These are phyloP conservation scores for Coprinopsis sp. DNA, from an alignment of 768 basidiomycete genomes.

Conservation along the genomic window DNA sequence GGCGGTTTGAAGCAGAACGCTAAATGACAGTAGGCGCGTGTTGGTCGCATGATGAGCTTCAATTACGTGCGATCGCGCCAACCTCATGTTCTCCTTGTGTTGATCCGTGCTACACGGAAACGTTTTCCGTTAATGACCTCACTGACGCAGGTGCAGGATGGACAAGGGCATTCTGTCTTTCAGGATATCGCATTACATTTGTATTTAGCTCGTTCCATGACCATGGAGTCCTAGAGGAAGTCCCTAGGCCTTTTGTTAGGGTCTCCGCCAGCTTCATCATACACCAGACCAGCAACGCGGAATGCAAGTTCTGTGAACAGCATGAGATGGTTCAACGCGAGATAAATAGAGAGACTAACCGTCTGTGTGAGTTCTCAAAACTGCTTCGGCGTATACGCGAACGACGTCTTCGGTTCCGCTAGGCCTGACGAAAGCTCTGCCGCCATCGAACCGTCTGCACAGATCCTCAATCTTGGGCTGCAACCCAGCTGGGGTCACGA, in stretches of 20 bases:
- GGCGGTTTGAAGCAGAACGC: slow-evolving; percentile 6
- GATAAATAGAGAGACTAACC: slow-evolving; percentile 49
- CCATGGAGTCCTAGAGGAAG: slow-evolving; percentile 55
- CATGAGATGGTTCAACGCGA: slow-evolving; percentile 5
- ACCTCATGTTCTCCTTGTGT: no score
- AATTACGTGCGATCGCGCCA: slow-evolving; percentile 36
- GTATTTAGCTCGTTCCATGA: neutral
- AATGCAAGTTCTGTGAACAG: slow-evolving; percentile 66
- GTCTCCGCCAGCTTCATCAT: slow-evolving; percentile 80
- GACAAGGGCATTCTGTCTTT: no score
- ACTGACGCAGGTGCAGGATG: no score
- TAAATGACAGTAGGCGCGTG: slow-evolving; percentile 2
- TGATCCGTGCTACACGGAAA: no score
- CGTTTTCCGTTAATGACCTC: no score
- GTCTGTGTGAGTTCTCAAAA: slow-evolving; percentile 66
- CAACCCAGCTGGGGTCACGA: slow-evolving; percentile 74
- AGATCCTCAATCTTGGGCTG: slow-evolving; percentile 82
- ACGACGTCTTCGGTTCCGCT: slow-evolving; percentile 99
- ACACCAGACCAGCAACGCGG: slow-evolving; percentile 80
- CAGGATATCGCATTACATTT: neutral
- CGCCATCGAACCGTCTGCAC: slow-evolving; percentile 71
- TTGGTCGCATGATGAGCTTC: slow-evolving; percentile 1
- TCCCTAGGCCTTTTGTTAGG: slow-evolving; percentile 71
- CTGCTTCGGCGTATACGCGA: slow-evolving; percentile 93
- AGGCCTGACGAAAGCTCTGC: slow-evolving; percentile 90